Conservation (phyloP, 2,329 filamentous ascomycete species). For the Alternaria sp. region DNA sequence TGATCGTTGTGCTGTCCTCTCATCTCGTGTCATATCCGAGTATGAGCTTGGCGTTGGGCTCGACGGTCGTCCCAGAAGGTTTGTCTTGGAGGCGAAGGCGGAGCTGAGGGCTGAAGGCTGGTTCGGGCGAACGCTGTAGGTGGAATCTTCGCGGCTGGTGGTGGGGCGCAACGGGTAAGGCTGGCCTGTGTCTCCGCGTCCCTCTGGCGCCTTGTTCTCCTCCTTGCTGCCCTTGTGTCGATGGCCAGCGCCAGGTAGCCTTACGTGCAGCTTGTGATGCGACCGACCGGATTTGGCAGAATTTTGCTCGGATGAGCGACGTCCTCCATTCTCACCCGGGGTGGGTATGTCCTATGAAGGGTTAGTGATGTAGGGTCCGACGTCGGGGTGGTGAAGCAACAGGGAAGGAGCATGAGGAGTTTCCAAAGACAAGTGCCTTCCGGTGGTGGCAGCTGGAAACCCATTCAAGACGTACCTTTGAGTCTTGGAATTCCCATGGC, state of each 20-base stretch:
- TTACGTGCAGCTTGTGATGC: constrained; percentile 61
- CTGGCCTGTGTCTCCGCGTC: constrained; percentile 47
- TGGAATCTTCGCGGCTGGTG: constrained; percentile 77
- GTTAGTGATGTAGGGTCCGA: constrained; percentile 27
- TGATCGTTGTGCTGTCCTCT: constrained; percentile 58
- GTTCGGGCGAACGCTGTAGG: constrained; percentile 56
- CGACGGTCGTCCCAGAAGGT: constrained; percentile 69
- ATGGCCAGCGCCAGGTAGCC: constrained; percentile 69
- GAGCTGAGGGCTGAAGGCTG: constrained; percentile 58
- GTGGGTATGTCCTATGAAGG: constrained; percentile 36
- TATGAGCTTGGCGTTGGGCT: constrained; percentile 82
- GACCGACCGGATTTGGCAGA: constrained; percentile 63
- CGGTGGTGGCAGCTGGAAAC: background rate
- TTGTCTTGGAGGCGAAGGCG: constrained; percentile 60
- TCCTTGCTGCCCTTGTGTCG: constrained; percentile 73
- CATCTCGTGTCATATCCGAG: constrained; percentile 64
- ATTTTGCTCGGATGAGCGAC: constrained; percentile 48
- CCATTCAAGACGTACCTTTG: constrained; percentile 65
- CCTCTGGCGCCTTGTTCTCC: constrained; percentile 54
- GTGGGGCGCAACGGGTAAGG: constrained; percentile 72
- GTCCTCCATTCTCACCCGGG: constrained; percentile 46
- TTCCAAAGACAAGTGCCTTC: background rate
- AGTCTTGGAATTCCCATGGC: constrained; percentile 94
- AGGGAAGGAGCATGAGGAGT: constrained; percentile 1
- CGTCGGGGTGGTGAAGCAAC: constrained; percentile 2